A percentile compares a stretch with the other conserved stretches of the same genome.
Evolutionary conservation across 495 filamentous ascomycete genomes (phyloP).

Genomic region (Penicillium argentinense): DNA sequence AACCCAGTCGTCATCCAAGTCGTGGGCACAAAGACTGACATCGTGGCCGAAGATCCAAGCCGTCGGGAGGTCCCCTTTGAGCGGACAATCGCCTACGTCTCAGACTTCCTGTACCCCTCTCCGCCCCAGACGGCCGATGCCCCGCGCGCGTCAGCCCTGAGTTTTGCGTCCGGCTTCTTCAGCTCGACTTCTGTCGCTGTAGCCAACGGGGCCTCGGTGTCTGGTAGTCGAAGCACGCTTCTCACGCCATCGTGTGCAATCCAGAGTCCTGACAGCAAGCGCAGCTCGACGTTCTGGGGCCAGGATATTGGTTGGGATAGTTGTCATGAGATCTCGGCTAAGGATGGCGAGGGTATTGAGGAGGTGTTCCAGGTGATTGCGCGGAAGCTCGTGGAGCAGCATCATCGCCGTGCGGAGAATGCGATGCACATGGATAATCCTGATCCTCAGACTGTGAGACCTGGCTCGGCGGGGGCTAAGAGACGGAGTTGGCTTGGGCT

Average conservation of each 20-base stretch:
- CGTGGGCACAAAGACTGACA: constrained; percentile 91
- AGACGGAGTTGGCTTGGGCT: constrained; percentile 54
- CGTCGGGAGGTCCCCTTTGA: constrained; percentile 86
- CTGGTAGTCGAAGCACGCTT: constrained; percentile 6
- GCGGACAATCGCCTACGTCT: constrained; percentile 89
- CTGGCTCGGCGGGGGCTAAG: constrained; percentile 29
- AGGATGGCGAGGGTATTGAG: constrained; percentile 93
- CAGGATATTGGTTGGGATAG: constrained; percentile 94
- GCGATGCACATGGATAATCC: constrained; percentile 33
- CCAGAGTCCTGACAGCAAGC: constrained; percentile 69
- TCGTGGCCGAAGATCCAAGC: constrained; percentile 77
- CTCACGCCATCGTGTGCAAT: constrained; percentile 35
- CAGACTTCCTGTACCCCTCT: constrained; percentile 81
- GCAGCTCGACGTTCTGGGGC: constrained; percentile 83
- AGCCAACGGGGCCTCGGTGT: too few species aligned
- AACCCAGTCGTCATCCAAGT: constrained; percentile 89
- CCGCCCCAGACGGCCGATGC: constrained; percentile 59
- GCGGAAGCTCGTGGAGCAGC: constrained; percentile 90
- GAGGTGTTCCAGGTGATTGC: constrained; percentile 97
- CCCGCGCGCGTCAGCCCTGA: constrained; percentile 59
- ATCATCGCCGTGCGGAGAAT: constrained; percentile 63
- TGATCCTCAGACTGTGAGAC: too few species aligned
- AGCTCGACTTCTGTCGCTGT: constrained; percentile 2
- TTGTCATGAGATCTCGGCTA: constrained; percentile 93
- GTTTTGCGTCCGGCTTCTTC: constrained; percentile 14